Evolutionary conservation across 2,329 filamentous ascomycete species (phyloP).

Genomic region (Exophiala lecanii-corni): DNA sequence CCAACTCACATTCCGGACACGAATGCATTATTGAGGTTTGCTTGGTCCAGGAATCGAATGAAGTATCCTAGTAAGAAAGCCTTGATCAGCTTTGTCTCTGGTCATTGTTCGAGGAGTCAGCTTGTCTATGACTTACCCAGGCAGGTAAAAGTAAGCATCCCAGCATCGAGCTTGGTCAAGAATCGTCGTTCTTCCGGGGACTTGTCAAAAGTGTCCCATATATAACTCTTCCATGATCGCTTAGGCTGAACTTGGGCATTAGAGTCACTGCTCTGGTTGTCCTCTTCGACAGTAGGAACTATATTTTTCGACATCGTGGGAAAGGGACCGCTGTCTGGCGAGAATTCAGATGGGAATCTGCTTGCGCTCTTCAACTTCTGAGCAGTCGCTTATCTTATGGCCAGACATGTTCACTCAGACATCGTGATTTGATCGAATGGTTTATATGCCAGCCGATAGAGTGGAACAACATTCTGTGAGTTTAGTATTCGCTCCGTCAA

Average conservation of each 20-base stretch:
- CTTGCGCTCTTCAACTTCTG: no score
- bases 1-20: conserved; percentile 16
- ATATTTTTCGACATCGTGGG: background rate
- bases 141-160: conserved; percentile 54
- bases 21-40: conserved; percentile 45
- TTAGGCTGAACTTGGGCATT: conserved; percentile 23
- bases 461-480: no score
- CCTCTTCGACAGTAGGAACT: background rate
- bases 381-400: no score
- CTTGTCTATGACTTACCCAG: conserved; percentile 30
- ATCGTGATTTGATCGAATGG: no score
- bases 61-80: conserved; percentile 31
- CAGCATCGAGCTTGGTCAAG: conserved; percentile 52
- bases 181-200: conserved; percentile 47
- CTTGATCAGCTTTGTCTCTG: no score
- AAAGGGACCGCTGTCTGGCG: no score
- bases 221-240: conserved; percentile 44
- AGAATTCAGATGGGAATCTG: no score
- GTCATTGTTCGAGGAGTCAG: background rate
- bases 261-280: background rate
- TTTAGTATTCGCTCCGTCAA: no score
- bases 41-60: conserved; percentile 47
- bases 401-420: no score
- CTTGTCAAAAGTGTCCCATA: conserved; percentile 52
- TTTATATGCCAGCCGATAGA: no score